Evolutionary conservation across 805 yeast genomes (phyloP), one percentile per base, ranked within the genome.

Genomic region (Candida taoyuanica): DNA sequence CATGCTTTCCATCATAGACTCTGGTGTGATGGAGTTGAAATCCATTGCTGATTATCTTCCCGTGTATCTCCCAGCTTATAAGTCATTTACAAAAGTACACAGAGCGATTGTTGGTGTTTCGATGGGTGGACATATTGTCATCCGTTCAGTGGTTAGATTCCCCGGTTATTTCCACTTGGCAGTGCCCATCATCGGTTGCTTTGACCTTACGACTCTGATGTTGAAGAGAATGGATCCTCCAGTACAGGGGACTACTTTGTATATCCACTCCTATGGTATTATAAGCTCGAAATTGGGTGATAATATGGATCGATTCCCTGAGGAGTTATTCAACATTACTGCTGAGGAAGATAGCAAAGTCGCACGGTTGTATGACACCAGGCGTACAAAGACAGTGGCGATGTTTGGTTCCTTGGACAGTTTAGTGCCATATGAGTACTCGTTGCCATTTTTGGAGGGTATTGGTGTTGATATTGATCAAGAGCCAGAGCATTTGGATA

Each of bases 51-150:
- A 50, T n/a, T 50, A 38, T 37, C 20, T 50, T 1, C 50, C 48
- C 1, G 14, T 36, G 0, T 45, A 36, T 20, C 35, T 44, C 13
- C 52, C 51, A 3, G 29, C 30, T 1, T 26, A 42, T 20, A 11
- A 17, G 6, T 21, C 27, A 5, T 39, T 40, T 26, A 17, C 32
- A 9, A 31, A 30, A 2, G 29, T 45, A 2, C 24, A 25, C 6
- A 30, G 36, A 7, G 33, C 46, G 3, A 34, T 46, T 3, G 32
- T 44, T 15, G 58, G 58, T 18, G 52, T 47, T 12, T 53, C 58
- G 1, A 42, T 53, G 49, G 56, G 58, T 15, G 58, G 46, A 2
- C 58, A 53, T 31, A 31, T 37, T 2, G 34, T 46, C 3, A 44
- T 52, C 11, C 43, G 55, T 35, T 37, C 43, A 11, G 46, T 36